Conservation (phyloP, 2,329 filamentous ascomycete genomes). For the Phialocephala subalpina region DNA sequence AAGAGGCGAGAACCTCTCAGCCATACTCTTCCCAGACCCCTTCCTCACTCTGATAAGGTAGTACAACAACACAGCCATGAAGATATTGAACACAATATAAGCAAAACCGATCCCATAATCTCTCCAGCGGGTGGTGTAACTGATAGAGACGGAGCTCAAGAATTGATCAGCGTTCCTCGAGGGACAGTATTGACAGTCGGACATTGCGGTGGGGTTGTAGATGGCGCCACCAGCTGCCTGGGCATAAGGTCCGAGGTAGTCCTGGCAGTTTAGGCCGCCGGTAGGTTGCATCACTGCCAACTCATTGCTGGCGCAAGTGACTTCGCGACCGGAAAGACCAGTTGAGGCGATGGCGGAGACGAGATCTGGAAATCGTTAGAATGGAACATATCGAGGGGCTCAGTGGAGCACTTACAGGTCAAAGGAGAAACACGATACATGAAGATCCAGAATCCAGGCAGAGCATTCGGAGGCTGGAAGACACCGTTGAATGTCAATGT, state of each 20-base stretch:
- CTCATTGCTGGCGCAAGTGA: slow-evolving; percentile 76
- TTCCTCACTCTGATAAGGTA: slow-evolving; percentile 52
- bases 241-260: slow-evolving; percentile 65
- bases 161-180: slow-evolving; percentile 60
- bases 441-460: slow-evolving; percentile 85
- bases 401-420: slow-evolving; percentile 41
- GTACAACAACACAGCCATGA: slow-evolving; percentile 59
- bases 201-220: slow-evolving; percentile 27
- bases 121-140: slow-evolving; percentile 69
- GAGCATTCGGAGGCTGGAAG: slow-evolving; percentile 66
- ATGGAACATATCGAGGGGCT: background rate
- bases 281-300: slow-evolving; percentile 70
- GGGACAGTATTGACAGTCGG: slow-evolving; percentile 61
- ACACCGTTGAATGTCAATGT: slow-evolving; percentile 81
- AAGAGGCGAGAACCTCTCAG: slow-evolving; percentile 12
- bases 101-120: slow-evolving; percentile 71
- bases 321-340: slow-evolving; percentile 71
- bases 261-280: slow-evolving; percentile 59
- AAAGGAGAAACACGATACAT: slow-evolving; percentile 77
- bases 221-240: slow-evolving; percentile 52
- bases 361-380: slow-evolving; percentile 65
- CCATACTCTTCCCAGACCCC: slow-evolving; percentile 19
- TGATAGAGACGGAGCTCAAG: slow-evolving; percentile 55
- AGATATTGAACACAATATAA: slow-evolving; percentile 63
- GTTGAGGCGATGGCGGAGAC: slow-evolving; percentile 75